These are phyloP conservation scores for Teunomyces aglyptinius DNA, from an alignment of 805 yeast genomes.

Conservation along the genomic window DNA sequence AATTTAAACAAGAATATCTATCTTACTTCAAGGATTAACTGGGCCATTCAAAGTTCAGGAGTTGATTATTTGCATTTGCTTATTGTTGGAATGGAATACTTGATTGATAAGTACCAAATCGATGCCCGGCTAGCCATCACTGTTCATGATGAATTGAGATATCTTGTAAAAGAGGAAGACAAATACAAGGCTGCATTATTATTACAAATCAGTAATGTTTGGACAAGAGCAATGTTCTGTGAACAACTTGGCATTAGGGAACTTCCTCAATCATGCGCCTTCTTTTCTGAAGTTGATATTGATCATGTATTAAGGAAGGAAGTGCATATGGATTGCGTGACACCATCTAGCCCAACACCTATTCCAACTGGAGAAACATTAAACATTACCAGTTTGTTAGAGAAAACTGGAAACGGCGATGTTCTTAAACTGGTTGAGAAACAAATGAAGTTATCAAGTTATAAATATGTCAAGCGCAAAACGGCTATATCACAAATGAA, in stretches of 20 bases:
- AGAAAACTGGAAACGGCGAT: slow-evolving; percentile 23
- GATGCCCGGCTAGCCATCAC: slow-evolving; percentile 80
- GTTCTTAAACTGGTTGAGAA: neutral
- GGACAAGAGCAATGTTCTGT: slow-evolving; percentile 96
- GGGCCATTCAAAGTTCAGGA: slow-evolving; percentile 98
- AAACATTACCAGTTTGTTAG: slow-evolving; percentile 54
- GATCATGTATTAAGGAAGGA: slow-evolving; percentile 89
- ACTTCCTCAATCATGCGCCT: slow-evolving; percentile 93
- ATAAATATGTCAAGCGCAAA: slow-evolving; percentile 11
- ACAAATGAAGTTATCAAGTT: slow-evolving; percentile 8
- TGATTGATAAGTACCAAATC: slow-evolving; percentile 59
- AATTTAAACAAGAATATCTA: slow-evolving; percentile 66
- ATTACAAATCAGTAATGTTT: slow-evolving; percentile 82
- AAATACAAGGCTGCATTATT: slow-evolving; percentile 76
- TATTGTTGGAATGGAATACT: slow-evolving; percentile 82
- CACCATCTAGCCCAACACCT: slow-evolving; percentile 71
- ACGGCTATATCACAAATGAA: slow-evolving; percentile 16
- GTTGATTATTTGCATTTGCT: slow-evolving; percentile 91
- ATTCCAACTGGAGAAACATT: slow-evolving; percentile 79
- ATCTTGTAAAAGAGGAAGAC: slow-evolving; percentile 70
- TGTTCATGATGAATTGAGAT: slow-evolving; percentile 94
- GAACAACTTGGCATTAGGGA: slow-evolving; percentile 87
- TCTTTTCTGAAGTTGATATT: slow-evolving; percentile 90
- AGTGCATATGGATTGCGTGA: slow-evolving; percentile 85
- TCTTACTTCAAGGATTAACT: slow-evolving; percentile 87